Percentiles rank a stretch among this genome's conserved stretches.
Conservation (phyloP, 2,329 filamentous ascomycete genomes). For the Rutstroemia sp. region DNA sequence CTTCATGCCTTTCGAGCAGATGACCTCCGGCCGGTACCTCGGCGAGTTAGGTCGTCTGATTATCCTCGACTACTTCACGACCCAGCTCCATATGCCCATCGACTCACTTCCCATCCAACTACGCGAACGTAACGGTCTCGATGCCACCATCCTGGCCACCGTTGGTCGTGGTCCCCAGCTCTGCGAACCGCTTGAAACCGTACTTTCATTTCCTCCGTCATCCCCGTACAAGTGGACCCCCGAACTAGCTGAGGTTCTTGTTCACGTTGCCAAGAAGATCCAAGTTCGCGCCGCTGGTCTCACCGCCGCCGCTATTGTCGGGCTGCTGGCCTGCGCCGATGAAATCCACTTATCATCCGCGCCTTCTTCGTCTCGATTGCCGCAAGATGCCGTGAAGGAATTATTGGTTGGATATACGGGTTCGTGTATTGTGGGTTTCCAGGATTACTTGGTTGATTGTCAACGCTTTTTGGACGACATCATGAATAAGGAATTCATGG, state of each 20-base stretch:
- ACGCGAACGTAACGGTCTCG: constrained; percentile 32
- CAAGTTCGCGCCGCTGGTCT: constrained; percentile 67
- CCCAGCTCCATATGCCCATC: constrained; percentile 14
- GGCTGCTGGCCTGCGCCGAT: constrained; percentile 59
- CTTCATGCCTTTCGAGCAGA: constrained; percentile 94
- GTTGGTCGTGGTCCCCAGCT: background rate
- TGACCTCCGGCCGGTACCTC: constrained; percentile 89
- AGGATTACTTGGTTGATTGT: constrained; percentile 63
- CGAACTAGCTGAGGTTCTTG: constrained; percentile 50
- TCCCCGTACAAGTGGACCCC: constrained; percentile 46
- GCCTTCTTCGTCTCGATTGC: background rate
- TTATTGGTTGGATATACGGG: constrained; percentile 74
- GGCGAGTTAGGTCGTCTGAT: constrained; percentile 77
- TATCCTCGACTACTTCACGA: constrained; percentile 76
- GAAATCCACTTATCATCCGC: constrained; percentile 42
- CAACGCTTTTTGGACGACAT: constrained; percentile 59
- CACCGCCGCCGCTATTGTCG: constrained; percentile 65
- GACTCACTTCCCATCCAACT: constrained; percentile 17
- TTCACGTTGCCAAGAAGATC: constrained; percentile 61
- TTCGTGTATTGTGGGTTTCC: constrained; percentile 73
- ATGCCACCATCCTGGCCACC: background rate
- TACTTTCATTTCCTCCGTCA: background rate
- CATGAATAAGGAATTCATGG: constrained; percentile 35
- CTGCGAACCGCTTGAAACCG: background rate
- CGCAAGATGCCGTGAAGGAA: constrained; percentile 40